A percentile compares a stretch with the other conserved stretches of the same genome.
Evolutionary conservation across 345 rosid genomes (phyloP).

Genomic region (Hirschfeldia incana): DNA sequence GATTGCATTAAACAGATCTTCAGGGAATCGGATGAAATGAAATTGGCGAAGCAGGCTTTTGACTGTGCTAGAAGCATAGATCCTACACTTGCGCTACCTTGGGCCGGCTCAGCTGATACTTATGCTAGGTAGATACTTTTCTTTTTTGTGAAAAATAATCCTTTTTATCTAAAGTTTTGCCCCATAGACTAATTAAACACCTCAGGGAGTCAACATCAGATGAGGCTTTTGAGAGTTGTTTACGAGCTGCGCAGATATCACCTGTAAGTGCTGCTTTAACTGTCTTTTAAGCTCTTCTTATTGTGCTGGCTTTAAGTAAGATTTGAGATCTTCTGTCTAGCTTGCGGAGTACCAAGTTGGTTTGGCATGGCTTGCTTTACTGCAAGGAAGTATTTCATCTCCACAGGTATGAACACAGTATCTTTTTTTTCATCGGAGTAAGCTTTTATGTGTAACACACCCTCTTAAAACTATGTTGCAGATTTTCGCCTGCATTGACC

Average conservation of each 20-base stretch:
- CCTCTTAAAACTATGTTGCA: conserved; percentile 40
- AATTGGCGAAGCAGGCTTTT: conserved; percentile 81
- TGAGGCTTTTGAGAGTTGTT: conserved; percentile 91
- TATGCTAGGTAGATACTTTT: conserved; percentile 54
- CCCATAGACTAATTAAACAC: conserved; percentile 21
- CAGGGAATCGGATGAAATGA: conserved; percentile 62
- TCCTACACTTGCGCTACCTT: conserved; percentile 92
- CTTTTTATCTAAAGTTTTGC: neutral
- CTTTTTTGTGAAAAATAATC: neutral
- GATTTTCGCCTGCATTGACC: conserved; percentile 87
- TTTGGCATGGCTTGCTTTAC: conserved; percentile 77
- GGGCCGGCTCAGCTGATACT: conserved; percentile 95
- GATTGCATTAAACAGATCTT: conserved; percentile 59
- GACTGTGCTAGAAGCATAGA: conserved; percentile 95
- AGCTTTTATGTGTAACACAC: neutral
- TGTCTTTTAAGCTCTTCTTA: conserved; percentile 1
- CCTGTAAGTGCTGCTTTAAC: conserved; percentile 56
- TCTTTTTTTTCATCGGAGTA: neutral
- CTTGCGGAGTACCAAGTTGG: conserved; percentile 93
- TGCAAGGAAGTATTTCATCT: conserved; percentile 67
- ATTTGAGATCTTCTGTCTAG: conserved; percentile 48
- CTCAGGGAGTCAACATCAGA: conserved; percentile 63
- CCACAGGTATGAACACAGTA: conserved; percentile 59
- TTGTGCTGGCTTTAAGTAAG: conserved; percentile 22
- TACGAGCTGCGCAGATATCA: conserved; percentile 81